phyloP scores from a whole-genome alignment of 2,329 filamentous ascomycete species.

The Penicillium sp. region DNA sequence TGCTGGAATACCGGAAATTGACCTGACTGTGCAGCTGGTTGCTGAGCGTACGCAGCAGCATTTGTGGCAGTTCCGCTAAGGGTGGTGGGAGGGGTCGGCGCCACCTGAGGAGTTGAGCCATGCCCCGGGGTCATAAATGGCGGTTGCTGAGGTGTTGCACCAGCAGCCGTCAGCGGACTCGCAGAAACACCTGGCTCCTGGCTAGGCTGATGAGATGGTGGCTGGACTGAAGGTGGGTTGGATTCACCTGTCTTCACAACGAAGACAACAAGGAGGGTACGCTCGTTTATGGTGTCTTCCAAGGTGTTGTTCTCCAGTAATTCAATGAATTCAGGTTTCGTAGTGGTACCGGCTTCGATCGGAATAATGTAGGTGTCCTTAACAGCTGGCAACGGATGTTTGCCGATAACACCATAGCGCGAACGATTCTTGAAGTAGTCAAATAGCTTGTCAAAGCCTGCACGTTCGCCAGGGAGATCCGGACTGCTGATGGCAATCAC shows the following conservation, averaged over 20 bases:
- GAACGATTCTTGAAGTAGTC: slow-evolving; percentile 84
- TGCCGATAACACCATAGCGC: slow-evolving; percentile 85
- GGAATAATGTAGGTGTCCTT: slow-evolving; percentile 92
- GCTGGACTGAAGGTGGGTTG: slow-evolving; percentile 48
- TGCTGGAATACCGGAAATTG: slow-evolving; percentile 39
- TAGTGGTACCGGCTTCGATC: slow-evolving; percentile 70
- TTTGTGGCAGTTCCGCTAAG: slow-evolving; percentile 24
- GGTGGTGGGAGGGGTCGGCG: slow-evolving; percentile 33
- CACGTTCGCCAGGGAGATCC: slow-evolving; percentile 62
- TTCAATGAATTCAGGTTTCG: slow-evolving; percentile 82
- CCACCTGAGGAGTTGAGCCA: slow-evolving; percentile 27
- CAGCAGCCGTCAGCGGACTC: slow-evolving; percentile 41
- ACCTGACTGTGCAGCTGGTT: slow-evolving; percentile 22
- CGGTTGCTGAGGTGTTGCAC: slow-evolving; percentile 38
- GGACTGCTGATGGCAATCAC: slow-evolving; percentile 74
- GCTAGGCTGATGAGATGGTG: slow-evolving; percentile 48
- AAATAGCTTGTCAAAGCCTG: slow-evolving; percentile 76
- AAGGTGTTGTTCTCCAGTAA: slow-evolving; percentile 86
- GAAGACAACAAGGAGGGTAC: slow-evolving; percentile 81
- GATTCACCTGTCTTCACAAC: slow-evolving; percentile 71
- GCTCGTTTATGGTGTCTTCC: slow-evolving; percentile 72
- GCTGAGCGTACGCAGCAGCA: slow-evolving; percentile 29
- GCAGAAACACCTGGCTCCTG: slow-evolving; percentile 43
- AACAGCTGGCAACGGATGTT: slow-evolving; percentile 75
- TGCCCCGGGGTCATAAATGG: slow-evolving; percentile 35